phyloP scores from a whole-genome alignment of 192 early-diverging fungal genomes.

The Podila epicladia region DNA sequence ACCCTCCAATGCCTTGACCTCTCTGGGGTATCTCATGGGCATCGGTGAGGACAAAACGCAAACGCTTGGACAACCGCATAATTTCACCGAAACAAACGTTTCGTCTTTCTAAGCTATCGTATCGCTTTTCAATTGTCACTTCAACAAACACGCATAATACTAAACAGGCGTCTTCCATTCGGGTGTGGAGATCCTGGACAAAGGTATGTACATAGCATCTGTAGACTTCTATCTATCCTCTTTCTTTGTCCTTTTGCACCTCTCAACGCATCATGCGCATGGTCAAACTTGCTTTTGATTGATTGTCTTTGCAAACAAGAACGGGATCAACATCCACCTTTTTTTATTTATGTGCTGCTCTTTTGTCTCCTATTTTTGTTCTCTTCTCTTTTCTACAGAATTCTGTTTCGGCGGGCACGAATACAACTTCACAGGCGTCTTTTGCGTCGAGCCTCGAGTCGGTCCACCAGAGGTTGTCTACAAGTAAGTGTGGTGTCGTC shows the following conservation, averaged over 20 bases:
- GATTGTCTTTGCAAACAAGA: too few species aligned
- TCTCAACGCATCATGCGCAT: too few species aligned
- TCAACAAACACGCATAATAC: not conserved
- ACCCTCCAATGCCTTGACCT: conserved; percentile 39
- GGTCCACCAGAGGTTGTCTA: conserved; percentile 53
- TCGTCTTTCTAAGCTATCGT: not conserved
- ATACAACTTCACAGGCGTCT: conserved; percentile 54
- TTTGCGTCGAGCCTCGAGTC: conserved; percentile 46
- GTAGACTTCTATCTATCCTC: too few species aligned
- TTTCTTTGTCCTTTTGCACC: too few species aligned
- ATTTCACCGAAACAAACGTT: too few species aligned
- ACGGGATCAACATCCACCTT: too few species aligned
- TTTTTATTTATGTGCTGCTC: too few species aligned
- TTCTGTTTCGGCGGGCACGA: conserved; percentile 59
- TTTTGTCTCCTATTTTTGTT: not conserved
- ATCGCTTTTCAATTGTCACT: not conserved
- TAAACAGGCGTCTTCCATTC: conserved; percentile 54
- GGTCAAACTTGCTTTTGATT: too few species aligned
- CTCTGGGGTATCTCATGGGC: conserved; percentile 52
- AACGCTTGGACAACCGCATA: not conserved
- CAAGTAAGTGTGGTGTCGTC: conserved; percentile 36
- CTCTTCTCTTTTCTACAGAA: conserved; percentile 21
- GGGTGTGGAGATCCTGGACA: conserved; percentile 51
- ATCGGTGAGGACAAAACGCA: conserved; percentile 22
- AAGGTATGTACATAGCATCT: conserved; percentile 22